Evolutionary conservation across 352 stramenopile species (phyloP), one percentile per base, ranked within the genome.

Genomic region (Aphanomyces stellatus): DNA sequence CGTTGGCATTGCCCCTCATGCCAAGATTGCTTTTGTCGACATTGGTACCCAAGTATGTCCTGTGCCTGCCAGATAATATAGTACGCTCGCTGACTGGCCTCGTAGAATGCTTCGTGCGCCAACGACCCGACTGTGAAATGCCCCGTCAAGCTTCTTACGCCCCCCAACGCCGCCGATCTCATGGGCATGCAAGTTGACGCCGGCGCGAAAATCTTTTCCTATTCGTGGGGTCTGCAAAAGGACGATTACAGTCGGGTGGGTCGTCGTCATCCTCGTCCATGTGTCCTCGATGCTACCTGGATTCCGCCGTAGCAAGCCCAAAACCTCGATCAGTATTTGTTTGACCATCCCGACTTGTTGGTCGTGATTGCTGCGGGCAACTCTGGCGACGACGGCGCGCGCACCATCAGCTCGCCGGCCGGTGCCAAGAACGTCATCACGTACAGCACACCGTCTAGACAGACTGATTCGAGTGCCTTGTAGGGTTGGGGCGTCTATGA

Each of bases 11-110:
- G 88, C 88, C 0, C 73, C 82, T 53, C 76, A 74, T 10, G 74
- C 89, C 15, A 90, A 90, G 51, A 85, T 96, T 69, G 87, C 89
- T 19, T 95, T 97, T 65, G 95, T 96, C 77, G 89, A 97, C 61
- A 92, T 97, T 67, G 85, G 85, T 19, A 76, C 65, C 8, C 85
- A 91, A 46, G 60, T 67, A 42, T 0, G 41, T 1, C 6, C 34
- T 4, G 24, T 56, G 15, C 8, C 28, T 19, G 19, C 28, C 24
- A 56, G 19, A n/a, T n/a, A n/a, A n/a, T n/a, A n/a, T n/a, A n/a
- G n/a, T n/a, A n/a, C n/a, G n/a, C n/a, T n/a, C n/a, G n/a, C n/a
- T n/a, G n/a, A n/a, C n/a, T n/a, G n/a, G n/a, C n/a, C n/a, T n/a
- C n/a, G 30, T 67, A 67, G 70, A 75, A 68, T 33, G 22, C 73